Evolutionary conservation across 805 yeast genomes (phyloP).

Genomic region (Debaryomyces tyrocola): DNA sequence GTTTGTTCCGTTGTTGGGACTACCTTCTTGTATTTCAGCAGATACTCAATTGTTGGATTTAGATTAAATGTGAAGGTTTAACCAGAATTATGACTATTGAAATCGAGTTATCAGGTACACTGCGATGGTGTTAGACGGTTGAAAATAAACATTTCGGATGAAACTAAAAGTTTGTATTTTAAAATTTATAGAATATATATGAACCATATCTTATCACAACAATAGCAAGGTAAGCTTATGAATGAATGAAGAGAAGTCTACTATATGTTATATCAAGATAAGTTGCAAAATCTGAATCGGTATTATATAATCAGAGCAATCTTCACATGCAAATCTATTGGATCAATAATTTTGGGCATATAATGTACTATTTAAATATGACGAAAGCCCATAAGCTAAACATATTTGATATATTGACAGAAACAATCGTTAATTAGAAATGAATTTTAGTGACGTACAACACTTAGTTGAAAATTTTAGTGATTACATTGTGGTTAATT

Average conservation of each 20-base stretch:
- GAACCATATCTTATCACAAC: no score
- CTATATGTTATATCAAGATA: no score
- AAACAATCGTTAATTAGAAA: background rate
- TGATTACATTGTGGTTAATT: conserved; percentile 21
- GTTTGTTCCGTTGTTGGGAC: conserved; percentile 26
- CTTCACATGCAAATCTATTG: background rate
- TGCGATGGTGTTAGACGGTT: no score
- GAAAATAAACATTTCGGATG: no score
- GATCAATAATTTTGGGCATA: background rate
- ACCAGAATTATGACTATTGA: no score
- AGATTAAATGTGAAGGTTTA: conserved; percentile 17
- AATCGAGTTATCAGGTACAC: no score
- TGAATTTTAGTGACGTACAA: conserved; percentile 14
- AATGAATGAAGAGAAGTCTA: no score
- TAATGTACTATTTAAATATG: background rate
- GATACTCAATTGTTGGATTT: conserved; percentile 32
- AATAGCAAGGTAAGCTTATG: no score
- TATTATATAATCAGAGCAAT: background rate
- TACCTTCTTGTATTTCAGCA: conserved; percentile 28
- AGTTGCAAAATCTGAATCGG: background rate
- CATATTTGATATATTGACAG: no score
- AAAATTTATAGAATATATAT: no score
- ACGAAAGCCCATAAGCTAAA: background rate
- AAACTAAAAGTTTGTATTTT: no score
- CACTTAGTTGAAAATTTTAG: conserved; percentile 17